phyloP scores from a whole-genome alignment of 1,284 basidiomycete species.

The Ceratobasidium sp. region DNA sequence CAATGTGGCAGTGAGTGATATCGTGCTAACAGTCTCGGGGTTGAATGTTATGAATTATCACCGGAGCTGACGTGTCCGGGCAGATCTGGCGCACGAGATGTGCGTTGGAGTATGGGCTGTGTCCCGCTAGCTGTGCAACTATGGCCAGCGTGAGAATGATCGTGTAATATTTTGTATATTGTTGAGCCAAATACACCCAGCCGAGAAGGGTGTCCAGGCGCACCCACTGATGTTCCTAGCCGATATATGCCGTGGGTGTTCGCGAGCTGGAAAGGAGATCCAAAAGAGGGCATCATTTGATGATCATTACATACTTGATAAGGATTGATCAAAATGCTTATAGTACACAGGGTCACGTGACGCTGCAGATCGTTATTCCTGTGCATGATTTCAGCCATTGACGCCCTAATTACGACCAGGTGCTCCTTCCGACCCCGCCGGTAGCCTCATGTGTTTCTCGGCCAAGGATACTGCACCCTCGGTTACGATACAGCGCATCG shows the following conservation, averaged over 20 bases:
- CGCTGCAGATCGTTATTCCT: conserved; percentile 7
- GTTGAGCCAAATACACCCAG: background rate
- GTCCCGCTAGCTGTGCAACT: conserved; percentile 4
- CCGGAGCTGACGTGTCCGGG: conserved; percentile 15
- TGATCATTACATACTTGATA: conserved; percentile 5
- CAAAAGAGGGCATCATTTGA: conserved; percentile 1
- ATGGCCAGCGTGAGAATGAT: background rate
- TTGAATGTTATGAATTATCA: background rate
- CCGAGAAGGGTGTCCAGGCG: background rate
- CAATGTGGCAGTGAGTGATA: background rate
- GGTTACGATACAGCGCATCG: background rate
- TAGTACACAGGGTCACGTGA: background rate
- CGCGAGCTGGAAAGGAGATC: background rate
- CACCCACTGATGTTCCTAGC: background rate
- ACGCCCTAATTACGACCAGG: background rate
- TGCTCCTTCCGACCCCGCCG: background rate
- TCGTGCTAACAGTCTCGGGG: background rate
- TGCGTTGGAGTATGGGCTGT: conserved; percentile 5
- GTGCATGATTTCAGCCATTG: background rate
- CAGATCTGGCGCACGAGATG: conserved; percentile 12
- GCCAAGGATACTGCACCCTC: conserved; percentile 5
- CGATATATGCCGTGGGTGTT: background rate
- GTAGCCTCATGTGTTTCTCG: background rate
- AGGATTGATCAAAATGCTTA: background rate
- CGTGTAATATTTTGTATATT: background rate